Evolutionary conservation across 148 eudicot genomes (phyloP).

Genomic region (Chenopodium suecicum): DNA sequence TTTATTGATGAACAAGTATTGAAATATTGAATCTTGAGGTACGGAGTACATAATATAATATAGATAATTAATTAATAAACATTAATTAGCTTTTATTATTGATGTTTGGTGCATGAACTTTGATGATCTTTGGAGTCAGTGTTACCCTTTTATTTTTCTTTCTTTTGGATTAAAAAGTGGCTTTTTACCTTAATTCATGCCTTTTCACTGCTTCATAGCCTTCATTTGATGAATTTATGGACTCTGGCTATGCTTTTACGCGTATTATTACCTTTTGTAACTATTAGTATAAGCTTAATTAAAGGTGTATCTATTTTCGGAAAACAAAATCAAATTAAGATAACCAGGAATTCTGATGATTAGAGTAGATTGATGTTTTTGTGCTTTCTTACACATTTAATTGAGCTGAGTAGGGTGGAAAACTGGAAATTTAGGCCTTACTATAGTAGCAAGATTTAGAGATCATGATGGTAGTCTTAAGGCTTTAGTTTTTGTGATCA

Average conservation of each 20-base stretch:
- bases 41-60: background rate
- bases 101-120: slow-evolving; percentile 26
- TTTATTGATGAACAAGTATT: background rate
- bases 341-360: background rate
- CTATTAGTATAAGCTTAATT: background rate
- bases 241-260: slow-evolving; percentile 14
- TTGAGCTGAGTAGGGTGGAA: background rate
- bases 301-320: background rate
- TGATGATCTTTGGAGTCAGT: background rate
- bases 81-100: background rate
- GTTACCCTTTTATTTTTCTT: too few relatives aligned
- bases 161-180: background rate
- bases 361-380: background rate
- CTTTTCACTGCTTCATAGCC: slow-evolving; percentile 17
- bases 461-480: background rate
- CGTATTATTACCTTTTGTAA: slow-evolving; percentile 5
- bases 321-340: slow-evolving; percentile 2
- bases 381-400: background rate
- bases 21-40: background rate
- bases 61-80: background rate
- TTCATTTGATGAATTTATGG: background rate
- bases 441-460: background rate
- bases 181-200: slow-evolving; percentile 12
- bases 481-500: background rate
- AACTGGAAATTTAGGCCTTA: background rate